Evolutionary conservation across 2,329 filamentous ascomycete genomes (phyloP), one percentile per base, ranked within the genome.

Genomic region (Leptodontidium sp.): DNA sequence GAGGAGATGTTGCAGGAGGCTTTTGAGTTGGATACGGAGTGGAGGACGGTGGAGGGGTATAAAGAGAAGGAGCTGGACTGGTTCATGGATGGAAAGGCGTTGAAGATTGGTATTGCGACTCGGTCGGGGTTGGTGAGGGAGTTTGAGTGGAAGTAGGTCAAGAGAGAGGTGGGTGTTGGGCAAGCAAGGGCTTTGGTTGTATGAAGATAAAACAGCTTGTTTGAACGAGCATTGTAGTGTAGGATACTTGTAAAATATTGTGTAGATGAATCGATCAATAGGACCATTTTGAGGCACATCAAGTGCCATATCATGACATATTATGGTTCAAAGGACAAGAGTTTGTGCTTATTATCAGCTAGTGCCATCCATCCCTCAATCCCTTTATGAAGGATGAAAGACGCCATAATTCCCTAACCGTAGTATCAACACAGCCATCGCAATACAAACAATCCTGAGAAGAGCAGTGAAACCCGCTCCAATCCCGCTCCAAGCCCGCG

Each of bases 11-110:
- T 70, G 50, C 47, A 21, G 35, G 29, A 43, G 38, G 68, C 68
- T 4, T 12, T 59, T 26, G 38, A 68, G 47, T n/a, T 66, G 50
- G 73, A 74, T 61, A 63, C 24, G 14, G 52, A 66, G 14, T 72
- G 71, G 50, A 58, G 68, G 15, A 24, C 24, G n/a, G 32, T 47
- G 26, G 68, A 67, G 40, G 65, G 12, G 12, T 43, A 63, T 21
- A 57, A 17, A 35, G 29, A 6, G 50, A 55, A n/a, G 38, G 32
- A 14, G 8, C 15, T 59, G 50, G 50, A 58, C 11, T 38, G 49
- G 59, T 45, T 67, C 17, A 45, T 59, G 40, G 65, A 61, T 38
- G 65, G 61, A 26, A 63, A 58, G n/a, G 49, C 59, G 21, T 4
- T 61, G 4, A 49, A 29, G 24, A 21, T 67, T 11, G 24, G 52